These are phyloP conservation scores for Hyaloscypha variabilis DNA, from an alignment of 495 filamentous ascomycete genomes.

Conservation along the genomic window DNA sequence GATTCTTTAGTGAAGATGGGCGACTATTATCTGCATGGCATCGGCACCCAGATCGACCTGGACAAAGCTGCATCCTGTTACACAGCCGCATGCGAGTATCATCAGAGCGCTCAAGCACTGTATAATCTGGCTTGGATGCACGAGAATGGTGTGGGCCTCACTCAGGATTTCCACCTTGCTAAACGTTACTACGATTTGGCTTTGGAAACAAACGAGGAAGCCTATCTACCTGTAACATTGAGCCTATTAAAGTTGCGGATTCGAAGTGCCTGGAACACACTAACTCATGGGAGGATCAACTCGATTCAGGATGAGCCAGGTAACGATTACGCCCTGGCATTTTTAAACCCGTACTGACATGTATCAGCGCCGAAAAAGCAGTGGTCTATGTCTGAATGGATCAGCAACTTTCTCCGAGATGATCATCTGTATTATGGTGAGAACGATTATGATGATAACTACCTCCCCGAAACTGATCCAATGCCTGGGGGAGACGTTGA, in stretches of 20 bases:
- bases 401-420: conserved; percentile 78
- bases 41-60: conserved; percentile 70
- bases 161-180: conserved; percentile 95
- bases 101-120: conserved; percentile 90
- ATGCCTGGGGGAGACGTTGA: conserved; percentile 55
- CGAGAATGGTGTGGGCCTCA: conserved; percentile 91
- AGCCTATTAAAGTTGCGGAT: conserved; percentile 83
- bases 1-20: conserved; percentile 98
- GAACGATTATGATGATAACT: conserved; percentile 57
- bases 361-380: conserved; percentile 63
- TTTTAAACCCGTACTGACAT: neutral
- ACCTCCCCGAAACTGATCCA: conserved; percentile 54
- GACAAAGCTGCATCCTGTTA: conserved; percentile 96
- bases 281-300: conserved; percentile 87
- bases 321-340: conserved; percentile 47
- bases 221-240: conserved; percentile 91
- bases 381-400: conserved; percentile 81
- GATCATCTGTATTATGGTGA: conserved; percentile 65
- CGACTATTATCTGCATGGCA: conserved; percentile 87
- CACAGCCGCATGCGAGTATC: conserved; percentile 83
- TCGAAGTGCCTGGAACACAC: conserved; percentile 89
- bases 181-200: conserved; percentile 96
- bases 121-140: conserved; percentile 99
- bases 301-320: conserved; percentile 86
- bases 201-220: conserved; percentile 86